A percentile compares a stretch with the other conserved stretches of the same genome.
Evolutionary conservation across 768 basidiomycete genomes (phyloP).

Genomic region (Panaeolus papilionaceus): DNA sequence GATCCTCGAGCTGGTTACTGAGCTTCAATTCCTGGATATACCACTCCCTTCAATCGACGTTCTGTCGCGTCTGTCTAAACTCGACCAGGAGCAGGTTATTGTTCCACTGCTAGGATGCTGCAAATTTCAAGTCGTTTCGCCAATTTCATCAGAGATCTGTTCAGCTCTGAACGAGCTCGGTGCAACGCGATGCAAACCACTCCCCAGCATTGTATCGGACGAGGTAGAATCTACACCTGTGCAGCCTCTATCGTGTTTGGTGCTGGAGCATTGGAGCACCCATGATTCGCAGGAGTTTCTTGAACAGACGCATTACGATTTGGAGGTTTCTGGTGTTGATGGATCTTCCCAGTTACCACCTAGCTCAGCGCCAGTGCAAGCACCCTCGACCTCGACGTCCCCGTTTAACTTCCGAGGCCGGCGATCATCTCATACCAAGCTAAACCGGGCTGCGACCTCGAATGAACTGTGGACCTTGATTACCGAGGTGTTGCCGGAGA

Average conservation of each 20-base stretch:
- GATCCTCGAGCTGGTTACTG: background rate
- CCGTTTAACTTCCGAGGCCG: background rate
- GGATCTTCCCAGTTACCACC: background rate
- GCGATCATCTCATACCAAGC: background rate
- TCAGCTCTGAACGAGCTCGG: background rate
- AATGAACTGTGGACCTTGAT: background rate
- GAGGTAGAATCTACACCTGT: background rate
- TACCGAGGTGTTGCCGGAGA: background rate
- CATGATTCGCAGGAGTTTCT: background rate
- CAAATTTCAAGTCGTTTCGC: background rate
- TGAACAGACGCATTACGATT: background rate
- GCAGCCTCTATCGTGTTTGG: background rate
- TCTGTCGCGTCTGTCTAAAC: background rate
- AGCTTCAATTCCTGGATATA: background rate
- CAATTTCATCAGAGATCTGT: background rate
- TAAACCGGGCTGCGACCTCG: background rate
- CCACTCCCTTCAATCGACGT: background rate
- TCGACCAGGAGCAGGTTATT: background rate
- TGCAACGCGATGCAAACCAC: background rate
- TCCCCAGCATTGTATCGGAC: background rate
- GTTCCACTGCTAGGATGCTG: background rate
- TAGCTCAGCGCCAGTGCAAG: too few relatives aligned
- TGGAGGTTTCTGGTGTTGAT: background rate
- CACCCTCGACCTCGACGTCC: background rate
- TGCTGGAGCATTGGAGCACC: background rate